phyloP scores from a whole-genome alignment of 2,329 filamentous ascomycete genomes.

The Escovopsis weberi region DNA sequence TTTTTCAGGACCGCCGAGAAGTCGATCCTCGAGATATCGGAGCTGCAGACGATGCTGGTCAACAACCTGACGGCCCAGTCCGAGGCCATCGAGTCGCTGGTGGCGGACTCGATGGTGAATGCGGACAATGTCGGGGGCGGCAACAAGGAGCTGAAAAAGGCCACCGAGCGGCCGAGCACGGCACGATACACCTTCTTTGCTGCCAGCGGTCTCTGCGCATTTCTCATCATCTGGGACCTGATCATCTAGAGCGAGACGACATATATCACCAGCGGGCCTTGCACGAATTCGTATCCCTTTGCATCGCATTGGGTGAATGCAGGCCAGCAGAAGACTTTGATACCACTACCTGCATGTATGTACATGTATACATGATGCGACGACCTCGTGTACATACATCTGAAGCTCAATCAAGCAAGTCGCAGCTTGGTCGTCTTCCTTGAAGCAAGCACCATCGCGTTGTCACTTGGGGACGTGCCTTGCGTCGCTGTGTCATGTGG shows the following conservation, averaged over 20 bases:
- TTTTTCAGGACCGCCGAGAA: slow-evolving; percentile 62
- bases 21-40: slow-evolving; percentile 82
- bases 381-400: too few species aligned
- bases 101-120: slow-evolving; percentile 68
- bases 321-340: not conserved
- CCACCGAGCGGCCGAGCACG: slow-evolving; percentile 54
- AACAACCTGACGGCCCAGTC: slow-evolving; percentile 74
- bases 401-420: too few species aligned
- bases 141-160: slow-evolving; percentile 82
- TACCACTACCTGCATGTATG: too few species aligned
- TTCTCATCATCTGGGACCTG: slow-evolving; percentile 66
- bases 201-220: slow-evolving; percentile 59
- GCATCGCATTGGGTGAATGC: too few species aligned
- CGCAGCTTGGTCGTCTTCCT: too few species aligned
- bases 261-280: not conserved
- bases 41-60: slow-evolving; percentile 79
- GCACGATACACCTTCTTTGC: slow-evolving; percentile 70
- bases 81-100: slow-evolving; percentile 77
- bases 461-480: too few species aligned
- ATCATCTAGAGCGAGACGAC: slow-evolving; percentile 29
- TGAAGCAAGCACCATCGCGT: too few species aligned
- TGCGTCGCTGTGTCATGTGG: too few species aligned
- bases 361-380: slow-evolving; percentile 1
- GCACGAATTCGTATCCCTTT: too few species aligned
- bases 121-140: slow-evolving; percentile 77